Evolutionary conservation across 139 green algal species (phyloP).

Genomic region (Chlamydomonas sphaeroides): DNA sequence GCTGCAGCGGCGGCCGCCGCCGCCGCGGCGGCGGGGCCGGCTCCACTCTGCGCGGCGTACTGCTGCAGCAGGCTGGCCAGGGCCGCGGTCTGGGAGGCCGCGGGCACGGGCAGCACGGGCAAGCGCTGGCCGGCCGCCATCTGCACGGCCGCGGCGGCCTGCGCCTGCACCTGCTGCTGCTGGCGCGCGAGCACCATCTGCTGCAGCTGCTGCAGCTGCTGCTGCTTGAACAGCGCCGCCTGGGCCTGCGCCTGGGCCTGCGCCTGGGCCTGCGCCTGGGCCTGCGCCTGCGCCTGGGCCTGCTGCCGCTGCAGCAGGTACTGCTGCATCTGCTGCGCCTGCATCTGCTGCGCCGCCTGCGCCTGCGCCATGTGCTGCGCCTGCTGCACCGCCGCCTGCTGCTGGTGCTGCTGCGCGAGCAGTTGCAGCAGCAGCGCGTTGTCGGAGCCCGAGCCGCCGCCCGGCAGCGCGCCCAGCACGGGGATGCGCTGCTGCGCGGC

Average conservation of each 20-base stretch:
- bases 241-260: not conserved
- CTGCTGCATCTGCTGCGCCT: not conserved
- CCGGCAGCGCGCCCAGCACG: not conserved
- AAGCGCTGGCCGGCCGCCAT: not conserved
- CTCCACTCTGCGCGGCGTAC: not conserved
- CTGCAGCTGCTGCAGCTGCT: not conserved
- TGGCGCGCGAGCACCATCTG: not conserved
- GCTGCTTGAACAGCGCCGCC: not conserved
- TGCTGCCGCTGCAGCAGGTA: not conserved
- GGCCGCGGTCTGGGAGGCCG: not conserved
- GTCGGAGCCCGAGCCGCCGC: not conserved
- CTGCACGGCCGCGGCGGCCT: not conserved
- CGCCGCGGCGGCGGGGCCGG: not conserved
- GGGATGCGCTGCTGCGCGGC: not conserved
- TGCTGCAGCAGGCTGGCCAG: slow-evolving; percentile 28
- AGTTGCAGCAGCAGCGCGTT: not conserved
- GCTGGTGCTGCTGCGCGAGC: not conserved
- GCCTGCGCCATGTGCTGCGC: not conserved
- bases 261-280: not conserved
- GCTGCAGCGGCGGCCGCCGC: not conserved
- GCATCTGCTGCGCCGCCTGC: not conserved
- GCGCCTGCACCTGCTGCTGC: not conserved
- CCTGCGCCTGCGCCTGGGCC: not conserved
- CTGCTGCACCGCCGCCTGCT: not conserved
- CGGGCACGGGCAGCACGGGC: not conserved